These are phyloP conservation scores for Solanum okadae DNA, from an alignment of 257 asterid species.

Conservation along the genomic window DNA sequence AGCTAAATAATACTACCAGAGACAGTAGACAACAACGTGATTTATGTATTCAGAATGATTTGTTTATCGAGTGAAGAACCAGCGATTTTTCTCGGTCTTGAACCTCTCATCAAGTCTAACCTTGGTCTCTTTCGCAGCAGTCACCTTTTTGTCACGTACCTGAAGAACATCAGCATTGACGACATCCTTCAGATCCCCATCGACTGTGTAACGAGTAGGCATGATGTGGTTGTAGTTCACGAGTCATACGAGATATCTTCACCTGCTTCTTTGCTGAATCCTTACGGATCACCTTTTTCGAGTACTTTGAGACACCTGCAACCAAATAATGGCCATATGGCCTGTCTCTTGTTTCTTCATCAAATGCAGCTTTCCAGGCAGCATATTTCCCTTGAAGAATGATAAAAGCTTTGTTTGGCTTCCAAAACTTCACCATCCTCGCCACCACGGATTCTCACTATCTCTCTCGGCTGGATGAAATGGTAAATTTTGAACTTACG, in stretches of 20 bases:
- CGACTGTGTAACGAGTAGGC: no score
- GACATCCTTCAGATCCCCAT: neutral
- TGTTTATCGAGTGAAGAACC: slow-evolving; percentile 3
- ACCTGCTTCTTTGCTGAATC: slow-evolving; percentile 4
- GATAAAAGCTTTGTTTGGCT: slow-evolving; percentile 17
- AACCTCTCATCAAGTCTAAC: slow-evolving; percentile 12
- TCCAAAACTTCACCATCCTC: slow-evolving; percentile 20
- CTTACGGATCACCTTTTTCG: slow-evolving; percentile 3
- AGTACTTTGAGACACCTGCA: neutral
- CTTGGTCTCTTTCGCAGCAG: slow-evolving; percentile 9
- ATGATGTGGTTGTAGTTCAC: neutral
- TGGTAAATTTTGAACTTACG: neutral
- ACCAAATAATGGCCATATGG: no score
- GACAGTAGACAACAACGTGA: neutral
- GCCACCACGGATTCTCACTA: neutral
- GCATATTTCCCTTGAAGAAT: slow-evolving; percentile 10
- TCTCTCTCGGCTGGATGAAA: neutral
- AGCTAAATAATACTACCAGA: slow-evolving; percentile 58
- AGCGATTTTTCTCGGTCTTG: slow-evolving; percentile 6
- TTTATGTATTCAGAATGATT: neutral
- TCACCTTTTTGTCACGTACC: slow-evolving; percentile 7
- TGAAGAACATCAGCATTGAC: neutral
- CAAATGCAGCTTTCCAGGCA: slow-evolving; percentile 5
- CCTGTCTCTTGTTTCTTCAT: neutral
- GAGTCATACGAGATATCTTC: neutral